phyloP scores from a whole-genome alignment of 129 eudicot species.

The Deinandra increscens region DNA sequence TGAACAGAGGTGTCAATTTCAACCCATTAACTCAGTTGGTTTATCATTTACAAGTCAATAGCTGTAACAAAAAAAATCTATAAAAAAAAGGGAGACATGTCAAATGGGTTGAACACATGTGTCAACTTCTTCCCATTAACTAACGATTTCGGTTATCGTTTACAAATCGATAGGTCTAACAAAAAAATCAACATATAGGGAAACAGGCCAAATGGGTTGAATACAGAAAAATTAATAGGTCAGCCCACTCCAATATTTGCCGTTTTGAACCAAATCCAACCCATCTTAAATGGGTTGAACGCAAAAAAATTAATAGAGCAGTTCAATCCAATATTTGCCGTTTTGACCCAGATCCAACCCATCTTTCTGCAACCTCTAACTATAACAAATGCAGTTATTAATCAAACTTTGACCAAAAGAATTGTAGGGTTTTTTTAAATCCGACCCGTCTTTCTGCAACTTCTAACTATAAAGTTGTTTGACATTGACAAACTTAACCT shows the following conservation, averaged over 20 bases:
- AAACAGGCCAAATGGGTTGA: background rate
- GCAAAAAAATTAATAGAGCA: background rate
- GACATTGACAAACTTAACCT: too few relatives aligned
- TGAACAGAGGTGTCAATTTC: background rate
- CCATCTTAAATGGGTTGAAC: background rate
- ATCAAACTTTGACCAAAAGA: background rate
- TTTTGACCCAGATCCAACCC: background rate
- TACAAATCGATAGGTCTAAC: background rate
- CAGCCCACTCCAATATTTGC: background rate
- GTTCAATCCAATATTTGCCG: background rate
- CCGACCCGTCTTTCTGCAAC: too few relatives aligned
- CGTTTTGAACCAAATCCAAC: background rate
- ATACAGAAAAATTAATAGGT: background rate
- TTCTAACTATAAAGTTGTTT: too few relatives aligned
- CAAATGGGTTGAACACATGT: background rate
- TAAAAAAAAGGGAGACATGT: background rate
- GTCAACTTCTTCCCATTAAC: too few relatives aligned
- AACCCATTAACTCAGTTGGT: too few relatives aligned
- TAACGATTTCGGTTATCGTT: too few relatives aligned
- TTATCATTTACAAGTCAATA: too few relatives aligned
- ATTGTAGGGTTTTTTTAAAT: background rate
- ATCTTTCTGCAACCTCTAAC: background rate
- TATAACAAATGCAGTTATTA: background rate
- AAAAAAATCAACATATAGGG: background rate
- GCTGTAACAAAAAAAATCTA: background rate